Percentiles rank a stretch among this genome's conserved stretches.
phyloP scores from a whole-genome alignment of 2,329 filamentous ascomycete species.

The Aspergillus sclerotialis region DNA sequence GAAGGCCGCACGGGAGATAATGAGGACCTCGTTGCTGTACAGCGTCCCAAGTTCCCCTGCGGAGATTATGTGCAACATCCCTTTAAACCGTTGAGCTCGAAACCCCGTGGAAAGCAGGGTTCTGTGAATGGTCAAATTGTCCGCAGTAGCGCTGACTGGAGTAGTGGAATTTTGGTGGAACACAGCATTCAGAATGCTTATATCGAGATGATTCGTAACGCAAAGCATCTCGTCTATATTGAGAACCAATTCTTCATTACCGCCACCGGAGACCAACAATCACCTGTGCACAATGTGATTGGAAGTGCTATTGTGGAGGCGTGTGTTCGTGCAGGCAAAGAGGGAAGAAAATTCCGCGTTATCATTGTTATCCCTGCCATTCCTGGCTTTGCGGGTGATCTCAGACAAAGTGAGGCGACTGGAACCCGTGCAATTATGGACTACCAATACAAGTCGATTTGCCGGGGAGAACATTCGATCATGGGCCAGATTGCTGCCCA shows the following conservation, averaged over 20 bases:
- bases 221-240: conserved; percentile 91
- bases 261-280: conserved; percentile 80
- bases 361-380: conserved; percentile 88
- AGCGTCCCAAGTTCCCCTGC: conserved; percentile 80
- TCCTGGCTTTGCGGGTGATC: conserved; percentile 87
- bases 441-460: conserved; percentile 95
- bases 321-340: conserved; percentile 70
- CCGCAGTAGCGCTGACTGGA: conserved; percentile 90
- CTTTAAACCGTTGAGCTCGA: conserved; percentile 59
- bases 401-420: conserved; percentile 72
- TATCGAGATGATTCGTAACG: conserved; percentile 73
- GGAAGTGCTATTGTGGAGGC: conserved; percentile 88
- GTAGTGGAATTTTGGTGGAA: conserved; percentile 74
- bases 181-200: conserved; percentile 88
- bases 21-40: conserved; percentile 81
- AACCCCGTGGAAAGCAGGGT: conserved; percentile 58
- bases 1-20: conserved; percentile 69
- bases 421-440: conserved; percentile 96
- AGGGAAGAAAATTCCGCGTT: conserved; percentile 79
- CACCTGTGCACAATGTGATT: conserved; percentile 79
- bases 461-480: conserved; percentile 84
- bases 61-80: conserved; percentile 84
- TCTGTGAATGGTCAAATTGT: conserved; percentile 77
- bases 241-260: conserved; percentile 99
- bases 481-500: conserved; percentile 67